Percentiles rank a stretch among this genome's conserved stretches.
Conservation (phyloP, 345 rosid species). For the Eucalyptus polyanthemos region DNA sequence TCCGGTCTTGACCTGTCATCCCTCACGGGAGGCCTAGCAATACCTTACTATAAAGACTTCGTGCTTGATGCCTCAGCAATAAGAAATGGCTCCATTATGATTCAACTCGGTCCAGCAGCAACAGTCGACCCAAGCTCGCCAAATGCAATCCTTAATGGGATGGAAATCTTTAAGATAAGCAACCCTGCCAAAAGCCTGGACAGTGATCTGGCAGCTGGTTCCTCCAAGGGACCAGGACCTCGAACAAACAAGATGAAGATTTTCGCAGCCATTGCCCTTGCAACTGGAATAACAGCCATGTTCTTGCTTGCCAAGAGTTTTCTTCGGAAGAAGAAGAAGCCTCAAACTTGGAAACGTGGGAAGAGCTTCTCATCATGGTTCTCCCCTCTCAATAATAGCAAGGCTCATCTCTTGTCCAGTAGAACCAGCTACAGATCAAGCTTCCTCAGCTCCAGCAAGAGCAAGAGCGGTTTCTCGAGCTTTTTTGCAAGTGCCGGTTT, state of each 20-base stretch:
- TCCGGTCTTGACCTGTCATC: conserved; percentile 44
- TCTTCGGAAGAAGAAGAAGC: conserved; percentile 34
- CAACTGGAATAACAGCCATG: conserved; percentile 32
- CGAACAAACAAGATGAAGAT: conserved; percentile 27
- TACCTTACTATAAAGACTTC: conserved; percentile 49
- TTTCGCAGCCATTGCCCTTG: conserved; percentile 38
- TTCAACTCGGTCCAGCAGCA: conserved; percentile 59
- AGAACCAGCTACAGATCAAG: conserved; percentile 45
- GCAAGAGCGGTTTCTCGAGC: conserved; percentile 43
- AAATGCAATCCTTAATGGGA: conserved; percentile 65
- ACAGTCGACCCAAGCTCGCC: conserved; percentile 14
- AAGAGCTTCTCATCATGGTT: conserved; percentile 73
- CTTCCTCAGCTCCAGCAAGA: conserved; percentile 43
- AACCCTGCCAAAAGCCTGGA: conserved; percentile 46
- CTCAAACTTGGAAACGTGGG: conserved; percentile 46
- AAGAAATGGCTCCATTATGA: conserved; percentile 27
- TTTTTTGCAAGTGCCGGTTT: conserved; percentile 47
- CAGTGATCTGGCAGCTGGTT: conserved; percentile 24
- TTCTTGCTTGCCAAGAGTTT: conserved; percentile 25
- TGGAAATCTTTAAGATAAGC: conserved; percentile 73
- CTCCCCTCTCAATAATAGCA: conserved; percentile 38
- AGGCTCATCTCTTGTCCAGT: conserved; percentile 34
- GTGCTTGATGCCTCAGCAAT: conserved; percentile 35
- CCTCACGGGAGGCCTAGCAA: conserved; percentile 23
- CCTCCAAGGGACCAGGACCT: neutral